phyloP scores from a whole-genome alignment of 2,329 filamentous ascomycete species.

The Thermomyces lanuginosus region DNA sequence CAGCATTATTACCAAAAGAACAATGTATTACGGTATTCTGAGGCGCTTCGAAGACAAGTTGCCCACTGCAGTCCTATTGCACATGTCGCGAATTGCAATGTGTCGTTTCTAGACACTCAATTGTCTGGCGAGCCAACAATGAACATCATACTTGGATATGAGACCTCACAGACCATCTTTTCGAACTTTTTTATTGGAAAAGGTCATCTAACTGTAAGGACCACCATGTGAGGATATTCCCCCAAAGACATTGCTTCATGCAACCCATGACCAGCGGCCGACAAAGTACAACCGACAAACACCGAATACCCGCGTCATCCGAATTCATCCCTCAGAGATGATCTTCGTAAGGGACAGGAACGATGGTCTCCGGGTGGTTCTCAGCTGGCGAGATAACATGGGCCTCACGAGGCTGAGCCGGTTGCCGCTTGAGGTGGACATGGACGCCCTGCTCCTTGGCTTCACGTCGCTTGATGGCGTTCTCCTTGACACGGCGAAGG shows the following conservation, averaged over 20 bases:
- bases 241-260: slow-evolving; percentile 25
- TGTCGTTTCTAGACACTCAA: no score
- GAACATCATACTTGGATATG: no score
- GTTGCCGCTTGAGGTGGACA: slow-evolving; percentile 85
- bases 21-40: no score
- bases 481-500: slow-evolving; percentile 88
- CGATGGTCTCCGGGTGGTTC: slow-evolving; percentile 79
- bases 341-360: slow-evolving; percentile 91
- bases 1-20: no score
- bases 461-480: slow-evolving; percentile 81
- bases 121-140: no score
- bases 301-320: slow-evolving; percentile 24
- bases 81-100: no score
- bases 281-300: slow-evolving; percentile 18
- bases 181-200: no score
- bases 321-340: slow-evolving; percentile 57
- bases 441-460: slow-evolving; percentile 78
- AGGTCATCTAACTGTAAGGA: no score
- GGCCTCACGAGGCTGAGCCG: slow-evolving; percentile 61
- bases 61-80: no score
- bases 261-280: slow-evolving; percentile 19
- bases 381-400: slow-evolving; percentile 65
- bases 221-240: no score
- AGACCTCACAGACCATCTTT: slow-evolving; percentile 4
- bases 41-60: no score